A percentile compares a stretch with the other conserved stretches of the same genome.
Conservation (phyloP, 108 stramenopile genomes). For the Skeletonema costatum region DNA sequence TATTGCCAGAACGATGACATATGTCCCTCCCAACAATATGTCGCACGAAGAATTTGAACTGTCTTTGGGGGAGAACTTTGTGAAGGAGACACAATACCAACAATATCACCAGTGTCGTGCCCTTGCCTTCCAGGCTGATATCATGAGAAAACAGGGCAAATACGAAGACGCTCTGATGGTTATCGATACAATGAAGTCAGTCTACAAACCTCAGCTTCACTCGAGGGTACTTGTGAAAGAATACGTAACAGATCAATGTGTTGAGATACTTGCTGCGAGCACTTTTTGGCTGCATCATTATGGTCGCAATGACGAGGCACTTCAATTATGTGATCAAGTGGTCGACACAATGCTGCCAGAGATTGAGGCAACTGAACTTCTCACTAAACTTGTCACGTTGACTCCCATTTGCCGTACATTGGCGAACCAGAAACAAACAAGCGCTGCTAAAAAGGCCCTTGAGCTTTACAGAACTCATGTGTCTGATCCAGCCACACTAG, state of each 20-base stretch:
- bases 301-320: slow-evolving; percentile 1
- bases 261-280: background rate
- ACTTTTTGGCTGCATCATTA: background rate
- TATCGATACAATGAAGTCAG: background rate
- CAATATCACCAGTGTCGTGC: slow-evolving; percentile 1
- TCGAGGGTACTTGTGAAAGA: background rate
- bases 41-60: background rate
- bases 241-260: background rate
- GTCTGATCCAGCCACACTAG: background rate
- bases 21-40: background rate
- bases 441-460: background rate
- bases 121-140: background rate
- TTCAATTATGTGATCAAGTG: background rate
- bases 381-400: background rate
- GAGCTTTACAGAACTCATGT: background rate
- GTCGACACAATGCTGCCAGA: background rate
- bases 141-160: background rate
- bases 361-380: background rate
- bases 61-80: background rate
- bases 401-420: background rate
- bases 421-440: background rate
- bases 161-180: background rate
- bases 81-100: background rate
- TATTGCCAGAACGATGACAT: background rate
- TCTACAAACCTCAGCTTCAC: slow-evolving; percentile 1